phyloP scores from a whole-genome alignment of 768 basidiomycete species.

The Leccinum uliginosum region DNA sequence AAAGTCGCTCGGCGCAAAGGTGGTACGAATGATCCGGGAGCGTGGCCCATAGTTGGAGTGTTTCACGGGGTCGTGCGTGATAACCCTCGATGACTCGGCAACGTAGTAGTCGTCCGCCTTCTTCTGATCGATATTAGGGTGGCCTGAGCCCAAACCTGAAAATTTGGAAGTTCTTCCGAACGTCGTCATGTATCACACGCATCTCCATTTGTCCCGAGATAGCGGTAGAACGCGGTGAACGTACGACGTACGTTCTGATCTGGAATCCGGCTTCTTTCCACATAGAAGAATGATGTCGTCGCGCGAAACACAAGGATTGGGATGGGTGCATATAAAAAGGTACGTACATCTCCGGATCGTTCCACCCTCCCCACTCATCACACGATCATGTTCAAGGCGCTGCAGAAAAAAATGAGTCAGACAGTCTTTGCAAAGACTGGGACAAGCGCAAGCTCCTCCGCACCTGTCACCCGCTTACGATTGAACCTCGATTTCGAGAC shows the following conservation, averaged over 20 bases:
- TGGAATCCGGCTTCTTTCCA: background rate
- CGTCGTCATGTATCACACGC: background rate
- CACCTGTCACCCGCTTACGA: background rate
- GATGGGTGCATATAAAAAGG: background rate
- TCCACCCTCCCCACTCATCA: background rate
- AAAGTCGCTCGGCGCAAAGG: no score
- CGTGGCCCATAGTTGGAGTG: no score
- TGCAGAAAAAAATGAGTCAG: background rate
- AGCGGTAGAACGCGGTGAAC: background rate
- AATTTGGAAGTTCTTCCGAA: background rate
- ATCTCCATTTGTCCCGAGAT: background rate
- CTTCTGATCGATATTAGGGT: background rate
- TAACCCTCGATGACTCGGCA: no score
- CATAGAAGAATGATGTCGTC: background rate
- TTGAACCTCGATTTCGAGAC: background rate
- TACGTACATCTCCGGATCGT: background rate
- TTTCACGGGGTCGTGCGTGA: no score
- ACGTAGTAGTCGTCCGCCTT: background rate
- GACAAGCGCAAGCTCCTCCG: background rate
- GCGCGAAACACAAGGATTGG: background rate
- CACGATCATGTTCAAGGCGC: background rate
- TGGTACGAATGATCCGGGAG: no score
- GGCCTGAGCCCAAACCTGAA: background rate
- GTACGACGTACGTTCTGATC: background rate
- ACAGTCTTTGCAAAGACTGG: no score